Base-by-base conservation (phyloP, 148 eudicot genomes). In the Rhododendron williamsianum region DNA sequence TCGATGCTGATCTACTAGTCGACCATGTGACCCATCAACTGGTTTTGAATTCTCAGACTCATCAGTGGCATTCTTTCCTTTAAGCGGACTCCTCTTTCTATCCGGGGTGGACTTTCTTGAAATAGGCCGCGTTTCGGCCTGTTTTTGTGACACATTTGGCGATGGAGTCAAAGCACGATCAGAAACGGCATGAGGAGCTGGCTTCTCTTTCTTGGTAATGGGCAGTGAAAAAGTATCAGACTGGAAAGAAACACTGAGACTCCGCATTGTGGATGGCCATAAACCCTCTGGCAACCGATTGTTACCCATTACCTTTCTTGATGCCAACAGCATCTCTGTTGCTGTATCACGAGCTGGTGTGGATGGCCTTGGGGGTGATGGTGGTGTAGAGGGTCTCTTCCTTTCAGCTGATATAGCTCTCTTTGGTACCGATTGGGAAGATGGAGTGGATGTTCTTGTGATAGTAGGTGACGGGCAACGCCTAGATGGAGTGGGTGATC, bases 201-300 rank as follows among this genome's bases (percentile, higher is more conserved):
- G 91, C 81, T 92, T 97, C 60, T 94, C 99, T 87, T 88, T 95
- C 87, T 92, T 94, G 86, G 84, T 85, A 83, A 93, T 87, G 84
- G 99, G 95, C 43, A 92, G 84, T 36, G 98, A 94, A 85, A 89
- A 86, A 8, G 86, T 79, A 91, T 95, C 98, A 71, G 98, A 92
- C 82, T 95, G 98, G 82, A 97, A 95, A 51, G 99, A 93, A 83
- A 92, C 95, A 86, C 89, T 94, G 60, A 94, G 91, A 86, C 98
- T 95, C 76, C 98, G 93, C 98, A 92, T 95, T 41, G 98, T 94
- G n/a, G 98, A 92, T 58, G 98, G 99, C 98, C 99, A 97, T 87
- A 97, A 89, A 80, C 88, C 89, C 87, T 95, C 98, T 0, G 92
- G 92, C 88, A 92, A 78, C 87, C 90, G 89, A 84, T 88, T 88